Conservation (phyloP, 352 stramenopile species). For the Phytophthora tubulina region DNA sequence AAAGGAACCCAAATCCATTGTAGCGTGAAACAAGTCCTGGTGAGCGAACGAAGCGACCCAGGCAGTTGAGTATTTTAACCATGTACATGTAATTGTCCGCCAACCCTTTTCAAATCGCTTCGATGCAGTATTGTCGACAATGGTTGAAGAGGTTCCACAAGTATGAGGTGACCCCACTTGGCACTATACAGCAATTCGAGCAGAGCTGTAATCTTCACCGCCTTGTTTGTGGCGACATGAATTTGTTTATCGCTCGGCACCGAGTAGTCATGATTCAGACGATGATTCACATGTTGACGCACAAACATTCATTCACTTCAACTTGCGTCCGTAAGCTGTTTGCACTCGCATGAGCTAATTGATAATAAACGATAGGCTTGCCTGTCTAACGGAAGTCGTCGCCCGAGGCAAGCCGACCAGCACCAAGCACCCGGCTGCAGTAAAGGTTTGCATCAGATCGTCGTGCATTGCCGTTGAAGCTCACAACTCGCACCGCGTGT, state of each 20-base stretch:
- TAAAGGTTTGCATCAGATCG: conserved; percentile 17
- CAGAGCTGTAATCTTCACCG: no score
- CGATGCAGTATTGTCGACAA: no score
- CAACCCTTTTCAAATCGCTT: no score
- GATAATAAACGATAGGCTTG: not conserved
- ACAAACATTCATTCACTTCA: not conserved
- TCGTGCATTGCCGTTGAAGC: not conserved
- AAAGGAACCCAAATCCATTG: not conserved
- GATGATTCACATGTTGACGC: no score
- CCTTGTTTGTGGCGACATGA: no score
- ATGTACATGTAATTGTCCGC: not conserved
- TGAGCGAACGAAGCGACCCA: conserved; percentile 24
- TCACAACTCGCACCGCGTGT: not conserved
- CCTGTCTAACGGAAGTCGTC: not conserved
- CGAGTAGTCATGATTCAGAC: no score
- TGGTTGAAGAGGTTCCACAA: no score
- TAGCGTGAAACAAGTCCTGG: conserved; percentile 7
- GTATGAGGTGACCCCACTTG: no score
- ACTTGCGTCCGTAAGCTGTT: not conserved
- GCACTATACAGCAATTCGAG: no score
- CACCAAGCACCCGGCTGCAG: conserved; percentile 10
- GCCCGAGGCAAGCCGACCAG: not conserved
- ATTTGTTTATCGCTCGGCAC: no score
- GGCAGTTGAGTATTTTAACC: not conserved
- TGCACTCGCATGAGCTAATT: no score